phyloP scores from a whole-genome alignment of 192 early-diverging fungal species.

The Borealophlyctis nickersoniae region DNA sequence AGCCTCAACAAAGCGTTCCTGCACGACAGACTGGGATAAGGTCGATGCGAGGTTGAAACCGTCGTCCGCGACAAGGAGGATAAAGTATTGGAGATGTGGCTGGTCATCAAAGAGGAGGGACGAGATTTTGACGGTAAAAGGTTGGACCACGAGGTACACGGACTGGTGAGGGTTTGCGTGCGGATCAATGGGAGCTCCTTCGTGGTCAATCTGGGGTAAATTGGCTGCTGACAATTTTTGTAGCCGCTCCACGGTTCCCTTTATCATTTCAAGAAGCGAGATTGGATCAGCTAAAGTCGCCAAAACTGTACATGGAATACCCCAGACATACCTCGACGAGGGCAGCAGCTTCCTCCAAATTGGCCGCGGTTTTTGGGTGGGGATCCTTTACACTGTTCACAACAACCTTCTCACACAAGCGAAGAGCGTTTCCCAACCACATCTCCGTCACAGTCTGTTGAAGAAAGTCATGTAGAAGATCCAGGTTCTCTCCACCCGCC shows the following conservation, averaged over 20 bases:
- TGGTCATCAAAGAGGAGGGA: constrained; percentile 9
- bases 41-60: constrained; percentile 6
- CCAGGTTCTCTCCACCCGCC: constrained; percentile 10
- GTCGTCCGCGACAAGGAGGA: constrained; percentile 11
- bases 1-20: constrained; percentile 19
- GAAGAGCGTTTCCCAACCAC: constrained; percentile 33
- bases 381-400: constrained; percentile 43
- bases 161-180: background rate
- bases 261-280: background rate
- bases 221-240: constrained; percentile 32
- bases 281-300: background rate
- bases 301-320: background rate
- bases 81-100: constrained; percentile 30
- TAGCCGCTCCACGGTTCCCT: constrained; percentile 35
- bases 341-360: constrained; percentile 30
- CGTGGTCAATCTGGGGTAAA: background rate
- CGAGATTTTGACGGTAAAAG: constrained; percentile 23
- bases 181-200: background rate
- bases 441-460: constrained; percentile 38
- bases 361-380: constrained; percentile 15
- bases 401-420: constrained; percentile 32
- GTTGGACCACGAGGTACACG: constrained; percentile 44
- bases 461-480: constrained; percentile 42
- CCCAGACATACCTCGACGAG: constrained; percentile 27
- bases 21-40: constrained; percentile 26